Base-by-base conservation (phyloP, 345 rosid genomes). In the Bruguiera gymnorhiza region DNA sequence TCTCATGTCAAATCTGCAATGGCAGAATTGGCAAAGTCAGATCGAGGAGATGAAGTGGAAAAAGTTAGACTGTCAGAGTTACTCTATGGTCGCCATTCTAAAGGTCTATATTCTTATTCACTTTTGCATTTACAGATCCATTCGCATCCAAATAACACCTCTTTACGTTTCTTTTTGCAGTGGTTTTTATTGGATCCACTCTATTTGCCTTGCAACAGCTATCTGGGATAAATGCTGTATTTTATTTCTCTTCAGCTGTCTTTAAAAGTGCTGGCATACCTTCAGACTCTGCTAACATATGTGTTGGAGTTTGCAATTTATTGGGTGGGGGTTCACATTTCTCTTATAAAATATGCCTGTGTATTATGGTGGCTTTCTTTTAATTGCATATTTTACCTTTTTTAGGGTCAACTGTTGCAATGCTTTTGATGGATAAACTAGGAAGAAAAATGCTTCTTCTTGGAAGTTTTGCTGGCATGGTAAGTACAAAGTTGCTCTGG, bases 161-260 rank as follows among this genome's bases (percentile, higher is more conserved):
- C 62, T 73, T 76, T 68, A 81, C 68, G 80, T 78, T 78, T 79
- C 73, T 48, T 68, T 68, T 79, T 86, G 97, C 98, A 94, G 98
- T 94, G 90, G 79, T 94, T 88, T 93, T 82, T 86, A 85, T 88
- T 83, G 97, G 97, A 72, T 87, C 95, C 84, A 63, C 85, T 79
- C 95, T 94, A 86, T 91, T 84, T 86, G 96, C 89, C 83, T 86
- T 94, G 81, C 98, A 94, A 86, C 97, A 94, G 84, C 86, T 94
- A 73, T 94, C 97, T 55, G 97, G 98, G 72, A 91, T 89, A 86
- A 94, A 94, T 76, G 94, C 96, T 64, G 87, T 94, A 66, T 94
- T 94, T 86, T 94, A 89, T 83, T 91, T 91, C 85, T 94, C 97
- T 71, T 91, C 98, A 60, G 82, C 94, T 53, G 96, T 94, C 73